Evolutionary conservation across 805 yeast species (phyloP).

Genomic region (Suhomyces prunicola): DNA sequence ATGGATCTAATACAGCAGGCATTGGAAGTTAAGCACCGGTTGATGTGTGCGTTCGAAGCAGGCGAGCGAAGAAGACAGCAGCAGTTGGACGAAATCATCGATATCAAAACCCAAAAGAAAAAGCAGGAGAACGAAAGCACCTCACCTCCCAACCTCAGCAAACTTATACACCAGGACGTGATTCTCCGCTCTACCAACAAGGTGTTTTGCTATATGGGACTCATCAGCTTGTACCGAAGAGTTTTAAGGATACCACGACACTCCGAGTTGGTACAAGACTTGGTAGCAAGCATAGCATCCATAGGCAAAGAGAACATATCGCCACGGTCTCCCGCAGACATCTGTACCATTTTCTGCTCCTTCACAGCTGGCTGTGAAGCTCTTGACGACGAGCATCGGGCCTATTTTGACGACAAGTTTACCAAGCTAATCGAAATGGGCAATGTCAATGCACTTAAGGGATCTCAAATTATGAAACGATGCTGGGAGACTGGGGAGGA

Average conservation of each 20-base stretch:
- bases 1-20: conserved; percentile 30
- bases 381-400: conserved; percentile 30
- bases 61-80: conserved; percentile 28
- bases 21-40: conserved; percentile 30
- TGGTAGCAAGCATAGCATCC: conserved; percentile 40
- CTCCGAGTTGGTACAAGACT: conserved; percentile 47
- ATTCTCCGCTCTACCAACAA: conserved; percentile 48
- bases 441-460: conserved; percentile 41
- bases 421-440: conserved; percentile 41
- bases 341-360: conserved; percentile 53
- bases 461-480: conserved; percentile 45
- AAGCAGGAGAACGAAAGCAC: conserved; percentile 1
- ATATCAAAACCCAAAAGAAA: conserved; percentile 6
- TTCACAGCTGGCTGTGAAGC: conserved; percentile 62
- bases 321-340: conserved; percentile 48
- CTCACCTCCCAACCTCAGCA: conserved; percentile 16
- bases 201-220: conserved; percentile 50
- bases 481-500: conserved; percentile 55
- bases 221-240: conserved; percentile 55
- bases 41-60: conserved; percentile 16
- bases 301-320: conserved; percentile 40
- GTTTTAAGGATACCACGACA: conserved; percentile 46
- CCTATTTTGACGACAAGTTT: conserved; percentile 40
- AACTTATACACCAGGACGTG: conserved; percentile 28
- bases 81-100: conserved; percentile 19